These are phyloP conservation scores for Boechera stricta DNA, from an alignment of 345 rosid genomes.

Conservation along the genomic window DNA sequence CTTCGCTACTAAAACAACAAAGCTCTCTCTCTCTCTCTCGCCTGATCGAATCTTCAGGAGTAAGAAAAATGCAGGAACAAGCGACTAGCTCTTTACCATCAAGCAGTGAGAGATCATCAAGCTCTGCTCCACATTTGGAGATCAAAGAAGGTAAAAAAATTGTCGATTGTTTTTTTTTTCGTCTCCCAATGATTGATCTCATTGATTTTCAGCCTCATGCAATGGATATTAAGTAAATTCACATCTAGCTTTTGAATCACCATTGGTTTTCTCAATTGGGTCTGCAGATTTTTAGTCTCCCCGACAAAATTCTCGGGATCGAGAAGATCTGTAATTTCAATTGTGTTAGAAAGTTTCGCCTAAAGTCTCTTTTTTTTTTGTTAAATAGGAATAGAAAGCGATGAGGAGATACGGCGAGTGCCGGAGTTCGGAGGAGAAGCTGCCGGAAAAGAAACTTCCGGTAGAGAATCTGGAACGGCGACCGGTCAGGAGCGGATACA, in stretches of 20 bases:
- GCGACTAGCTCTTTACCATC: constrained; percentile 85
- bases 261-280: constrained; percentile 39
- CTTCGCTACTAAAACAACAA: constrained; percentile 3
- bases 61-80: constrained; percentile 77
- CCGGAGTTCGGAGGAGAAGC: constrained; percentile 85
- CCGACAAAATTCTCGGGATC: constrained; percentile 39
- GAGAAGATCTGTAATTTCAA: constrained; percentile 22
- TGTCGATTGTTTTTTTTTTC: too few relatives aligned
- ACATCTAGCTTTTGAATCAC: not conserved
- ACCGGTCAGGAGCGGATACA: constrained; percentile 57
- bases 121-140: constrained; percentile 85
- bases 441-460: constrained; percentile 55
- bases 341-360: not conserved
- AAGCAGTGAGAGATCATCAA: constrained; percentile 98
- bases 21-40: not conserved
- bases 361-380: not conserved
- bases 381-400: constrained; percentile 80
- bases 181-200: constrained; percentile 1
- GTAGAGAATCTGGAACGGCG: constrained; percentile 52
- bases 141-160: constrained; percentile 68
- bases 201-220: constrained; percentile 32
- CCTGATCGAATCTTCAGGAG: constrained; percentile 5
- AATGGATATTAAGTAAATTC: not conserved
- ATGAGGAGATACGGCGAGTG: constrained; percentile 94
- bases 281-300: constrained; percentile 7